phyloP scores from a whole-genome alignment of 2,329 filamentous ascomycete species.

The Aspergillus ochraceoroseus region DNA sequence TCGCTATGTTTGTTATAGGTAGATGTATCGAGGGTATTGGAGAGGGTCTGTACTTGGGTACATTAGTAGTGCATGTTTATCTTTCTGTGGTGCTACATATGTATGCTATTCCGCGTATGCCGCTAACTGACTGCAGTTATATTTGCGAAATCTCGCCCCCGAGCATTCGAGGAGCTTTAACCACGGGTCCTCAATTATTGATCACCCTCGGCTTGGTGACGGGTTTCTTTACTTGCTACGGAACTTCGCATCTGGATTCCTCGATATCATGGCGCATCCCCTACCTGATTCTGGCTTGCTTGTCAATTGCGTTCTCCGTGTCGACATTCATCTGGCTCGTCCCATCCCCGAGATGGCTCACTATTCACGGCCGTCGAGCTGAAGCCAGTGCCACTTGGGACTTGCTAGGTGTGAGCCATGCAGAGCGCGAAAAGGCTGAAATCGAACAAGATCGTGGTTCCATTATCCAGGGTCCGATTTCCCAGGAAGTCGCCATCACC shows the following conservation, averaged over 20 bases:
- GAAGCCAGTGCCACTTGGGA: slow-evolving; percentile 47
- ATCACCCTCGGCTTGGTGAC: slow-evolving; percentile 48
- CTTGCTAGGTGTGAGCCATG: slow-evolving; percentile 42
- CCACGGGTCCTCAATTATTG: slow-evolving; percentile 52
- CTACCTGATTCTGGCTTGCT: slow-evolving; percentile 47
- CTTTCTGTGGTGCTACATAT: not conserved
- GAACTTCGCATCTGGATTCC: slow-evolving; percentile 45
- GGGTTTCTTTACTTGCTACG: slow-evolving; percentile 60
- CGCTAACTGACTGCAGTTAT: slow-evolving; percentile 28
- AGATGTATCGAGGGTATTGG: slow-evolving; percentile 55
- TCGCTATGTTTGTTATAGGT: slow-evolving; percentile 54
- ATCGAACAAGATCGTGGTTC: slow-evolving; percentile 27
- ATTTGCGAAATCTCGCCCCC: slow-evolving; percentile 59
- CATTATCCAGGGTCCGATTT: slow-evolving; percentile 1
- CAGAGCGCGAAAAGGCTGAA: slow-evolving; percentile 49
- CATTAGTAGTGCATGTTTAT: slow-evolving; percentile 45
- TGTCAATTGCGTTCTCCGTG: slow-evolving; percentile 41
- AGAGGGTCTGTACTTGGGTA: slow-evolving; percentile 56
- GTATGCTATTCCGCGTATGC: not conserved
- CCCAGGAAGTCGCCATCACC: slow-evolving; percentile 7
- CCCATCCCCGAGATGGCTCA: slow-evolving; percentile 57
- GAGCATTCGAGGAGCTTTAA: slow-evolving; percentile 48
- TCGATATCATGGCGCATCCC: slow-evolving; percentile 55
- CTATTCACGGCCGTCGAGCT: slow-evolving; percentile 43
- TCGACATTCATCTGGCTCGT: slow-evolving; percentile 45